phyloP scores from a whole-genome alignment of 2,329 filamentous ascomycete genomes.

The Aureobasidium uvarum region DNA sequence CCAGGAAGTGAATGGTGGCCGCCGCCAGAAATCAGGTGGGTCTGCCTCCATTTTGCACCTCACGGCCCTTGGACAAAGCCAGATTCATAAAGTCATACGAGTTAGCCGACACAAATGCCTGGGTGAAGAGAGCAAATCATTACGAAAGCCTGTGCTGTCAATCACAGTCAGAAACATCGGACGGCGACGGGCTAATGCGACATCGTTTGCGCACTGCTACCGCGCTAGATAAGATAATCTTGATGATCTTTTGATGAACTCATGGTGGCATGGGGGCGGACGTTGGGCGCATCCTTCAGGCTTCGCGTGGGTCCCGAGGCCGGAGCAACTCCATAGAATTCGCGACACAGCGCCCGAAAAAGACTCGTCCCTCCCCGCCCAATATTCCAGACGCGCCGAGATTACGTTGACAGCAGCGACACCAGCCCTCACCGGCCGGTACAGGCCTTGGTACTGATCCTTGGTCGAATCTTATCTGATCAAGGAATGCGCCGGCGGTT shows the following conservation, averaged over 20 bases:
- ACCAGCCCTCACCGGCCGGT: background rate
- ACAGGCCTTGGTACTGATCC: background rate
- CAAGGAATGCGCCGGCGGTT: background rate
- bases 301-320: constrained; percentile 16
- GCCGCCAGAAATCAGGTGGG: background rate
- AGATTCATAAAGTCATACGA: constrained; percentile 22
- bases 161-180: background rate
- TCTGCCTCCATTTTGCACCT: constrained; percentile 19
- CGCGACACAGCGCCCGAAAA: constrained; percentile 2
- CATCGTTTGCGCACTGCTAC: constrained; percentile 11
- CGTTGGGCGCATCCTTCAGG: background rate
- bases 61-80: background rate
- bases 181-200: constrained; percentile 4
- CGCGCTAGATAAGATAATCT: constrained; percentile 25
- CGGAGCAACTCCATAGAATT: constrained; percentile 3
- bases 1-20: background rate
- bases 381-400: constrained; percentile 17
- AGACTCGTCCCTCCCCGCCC: background rate
- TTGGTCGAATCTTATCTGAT: constrained; percentile 25
- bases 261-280: background rate
- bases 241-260: constrained; percentile 19
- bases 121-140: constrained; percentile 1
- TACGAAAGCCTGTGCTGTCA: constrained; percentile 18
- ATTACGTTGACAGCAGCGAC: constrained; percentile 2
- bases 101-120: constrained; percentile 10